Evolutionary conservation across 192 early-diverging fungal genomes (phyloP), one percentile per base, ranked within the genome.

Genomic region (Gigaspora rosea): DNA sequence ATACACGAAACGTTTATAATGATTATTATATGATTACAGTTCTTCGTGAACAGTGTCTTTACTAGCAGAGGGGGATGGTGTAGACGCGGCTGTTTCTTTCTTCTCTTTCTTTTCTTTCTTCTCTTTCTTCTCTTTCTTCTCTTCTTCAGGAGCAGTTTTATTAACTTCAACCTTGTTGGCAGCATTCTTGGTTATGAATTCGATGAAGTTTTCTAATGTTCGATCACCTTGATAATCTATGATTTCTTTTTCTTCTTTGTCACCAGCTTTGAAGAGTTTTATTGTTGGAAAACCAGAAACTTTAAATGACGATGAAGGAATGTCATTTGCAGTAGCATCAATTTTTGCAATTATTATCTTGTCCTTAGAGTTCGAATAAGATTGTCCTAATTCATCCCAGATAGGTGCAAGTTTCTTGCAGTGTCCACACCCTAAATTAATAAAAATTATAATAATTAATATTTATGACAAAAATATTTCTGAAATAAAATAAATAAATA

Each of bases 251-350:
- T 96, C 93, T 27, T 27, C 27, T 27, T 27, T 27, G 27, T 27
- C 27, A 27, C 89, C 88, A 54, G 92, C 95, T 85, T 95, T 95
- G 87, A 95, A 90, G 75, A 97, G 85, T 82, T 93, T 94, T 71
- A 99, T 88, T 64, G 96, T 99, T 56, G 96, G 97, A 93, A 98
- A 99, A 27, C 96, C 97, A 78, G 93, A 78, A 78, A 98, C 78
- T 65, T 89, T 80, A 83, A 96, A 91, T 9, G 85, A 79, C 71
- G 84, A 80, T 78, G 77, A 75, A 18, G 97, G 96, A 61, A 98
- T 78, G 66, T 99, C 97, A 86, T 99, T 99, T 76, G 91, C 94
- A 57, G 94, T 95, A 75, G 90, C 95, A 81, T 99, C 96, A 89
- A 98, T 90, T 90, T 98, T 99, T 82, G 96, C 95, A 51, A 89